phyloP scores from a whole-genome alignment of 352 stramenopile species.

The Globisporangium lucens region DNA sequence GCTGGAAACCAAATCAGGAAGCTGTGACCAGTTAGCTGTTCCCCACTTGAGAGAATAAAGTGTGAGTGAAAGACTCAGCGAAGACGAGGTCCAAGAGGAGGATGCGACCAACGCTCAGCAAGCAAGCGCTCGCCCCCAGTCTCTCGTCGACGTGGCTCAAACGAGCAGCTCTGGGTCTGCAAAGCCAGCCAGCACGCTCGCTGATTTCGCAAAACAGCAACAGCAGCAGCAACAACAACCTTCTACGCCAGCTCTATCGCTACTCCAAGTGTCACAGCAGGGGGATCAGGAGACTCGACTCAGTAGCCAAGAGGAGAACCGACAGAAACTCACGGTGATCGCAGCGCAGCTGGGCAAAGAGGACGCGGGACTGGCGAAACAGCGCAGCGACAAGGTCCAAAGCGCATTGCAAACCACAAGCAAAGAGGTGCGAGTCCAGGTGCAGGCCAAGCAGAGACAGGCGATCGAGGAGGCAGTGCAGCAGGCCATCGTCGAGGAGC shows the following conservation, averaged over 20 bases:
- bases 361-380: slow-evolving; percentile 19
- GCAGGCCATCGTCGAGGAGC: slow-evolving; percentile 34
- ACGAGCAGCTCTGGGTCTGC: neutral
- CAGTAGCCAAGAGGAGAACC: neutral
- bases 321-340: slow-evolving; percentile 14
- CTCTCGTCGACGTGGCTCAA: neutral
- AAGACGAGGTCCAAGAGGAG: slow-evolving; percentile 21
- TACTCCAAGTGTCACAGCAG: slow-evolving; percentile 23
- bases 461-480: slow-evolving; percentile 32
- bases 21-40: too few relatives aligned
- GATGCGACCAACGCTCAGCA: neutral
- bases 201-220: slow-evolving; percentile 38
- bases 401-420: slow-evolving; percentile 22
- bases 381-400: slow-evolving; percentile 23
- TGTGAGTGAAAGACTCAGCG: neutral
- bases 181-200: slow-evolving; percentile 9
- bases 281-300: slow-evolving; percentile 4
- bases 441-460: slow-evolving; percentile 17
- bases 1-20: too few relatives aligned
- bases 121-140: neutral
- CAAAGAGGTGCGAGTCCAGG: slow-evolving; percentile 29
- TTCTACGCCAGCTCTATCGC: slow-evolving; percentile 1
- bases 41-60: too few relatives aligned
- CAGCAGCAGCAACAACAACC: slow-evolving; percentile 8
- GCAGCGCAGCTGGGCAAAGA: slow-evolving; percentile 43